These are phyloP conservation scores for Panicum miliaceum DNA, from an alignment of 176 grass and related monocot species.

Conservation along the genomic window DNA sequence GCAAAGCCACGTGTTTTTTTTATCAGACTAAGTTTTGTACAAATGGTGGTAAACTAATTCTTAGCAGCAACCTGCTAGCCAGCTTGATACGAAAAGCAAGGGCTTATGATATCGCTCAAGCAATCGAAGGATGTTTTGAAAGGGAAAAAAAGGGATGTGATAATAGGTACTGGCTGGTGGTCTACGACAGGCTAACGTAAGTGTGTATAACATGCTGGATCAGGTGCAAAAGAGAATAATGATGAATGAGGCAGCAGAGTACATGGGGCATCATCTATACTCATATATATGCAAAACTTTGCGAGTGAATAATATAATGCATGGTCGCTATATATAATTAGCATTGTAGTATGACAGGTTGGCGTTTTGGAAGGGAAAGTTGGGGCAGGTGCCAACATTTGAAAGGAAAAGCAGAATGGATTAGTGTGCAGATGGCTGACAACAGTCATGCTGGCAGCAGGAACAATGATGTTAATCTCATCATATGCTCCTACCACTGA, in stretches of 20 bases:
- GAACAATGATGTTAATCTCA: conserved; percentile 27
- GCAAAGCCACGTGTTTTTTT: conserved; percentile 30
- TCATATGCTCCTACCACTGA: conserved; percentile 19
- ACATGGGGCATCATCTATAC: conserved; percentile 12
- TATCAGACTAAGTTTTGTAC: conserved; percentile 37
- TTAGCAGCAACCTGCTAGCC: conserved; percentile 18
- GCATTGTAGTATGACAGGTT: background rate
- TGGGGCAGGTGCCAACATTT: conserved; percentile 32
- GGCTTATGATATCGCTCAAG: conserved; percentile 2
- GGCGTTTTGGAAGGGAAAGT: conserved; percentile 17
- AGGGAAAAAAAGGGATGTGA: conserved; percentile 1
- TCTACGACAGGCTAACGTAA: conserved; percentile 39
- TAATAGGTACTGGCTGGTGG: conserved; percentile 13
- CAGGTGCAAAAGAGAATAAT: conserved; percentile 31
- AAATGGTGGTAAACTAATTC: conserved; percentile 25
- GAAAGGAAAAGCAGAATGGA: background rate
- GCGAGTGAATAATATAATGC: conserved; percentile 43
- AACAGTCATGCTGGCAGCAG: background rate
- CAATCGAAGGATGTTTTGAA: conserved; percentile 43
- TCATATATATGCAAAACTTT: conserved; percentile 30
- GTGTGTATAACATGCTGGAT: conserved; percentile 26
- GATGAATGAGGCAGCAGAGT: conserved; percentile 25
- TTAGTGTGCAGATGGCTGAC: background rate
- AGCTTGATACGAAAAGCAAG: conserved; percentile 49
- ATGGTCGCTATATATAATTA: background rate